Evolutionary conservation across 163 green algal species (phyloP), one percentile per base, ranked within the genome.

Genomic region (Coccomyxa subellipsoidea): DNA sequence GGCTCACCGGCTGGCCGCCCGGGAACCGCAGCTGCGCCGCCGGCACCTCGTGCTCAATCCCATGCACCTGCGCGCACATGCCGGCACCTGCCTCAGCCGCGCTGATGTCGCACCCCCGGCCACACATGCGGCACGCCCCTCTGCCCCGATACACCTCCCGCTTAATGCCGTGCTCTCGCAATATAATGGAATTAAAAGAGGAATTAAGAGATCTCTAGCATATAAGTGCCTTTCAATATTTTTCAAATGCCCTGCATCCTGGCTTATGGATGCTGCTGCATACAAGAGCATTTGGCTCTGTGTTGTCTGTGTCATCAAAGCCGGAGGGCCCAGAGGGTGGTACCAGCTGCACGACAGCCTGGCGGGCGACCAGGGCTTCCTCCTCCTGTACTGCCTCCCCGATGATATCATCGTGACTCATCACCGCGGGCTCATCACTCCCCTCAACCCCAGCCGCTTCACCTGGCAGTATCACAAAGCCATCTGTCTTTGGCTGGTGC

Each of bases 1-100:
- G 87, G 31, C 84, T 87, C 38, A 99, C 96, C 1, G 96, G 96
- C 90, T 99, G 96, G 36, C 92, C 97, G 59, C 96, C 96, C 0
- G 95, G 93, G 75, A 87, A 87, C 40, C 18, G 15, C 53, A 80
- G 35, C 29, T 34, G 37, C 34, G 7, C 71, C 0, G 8, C 71
- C 4, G 47, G 47, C 71, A 37, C 7, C 66, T 73, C 66, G 18
- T 18, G 66, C 21, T 37, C 29, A 18, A n/a, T 18, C 1, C 66
- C 66, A 5, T 73, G 27, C 66, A 73, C 66, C 66, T 73, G 66
- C 66, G 47, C 47, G 47, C 47, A 59, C 23, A 18, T 59, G 47
- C 47, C 47, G 21, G 47, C 47, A 59, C 47, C 21, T 59, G 47
- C 23, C 47, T 27, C 47, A 59, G 47, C 47, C 23, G 47, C 15